phyloP scores from a whole-genome alignment of 2,329 filamentous ascomycete species.

The Cladophialophora chaetospira region DNA sequence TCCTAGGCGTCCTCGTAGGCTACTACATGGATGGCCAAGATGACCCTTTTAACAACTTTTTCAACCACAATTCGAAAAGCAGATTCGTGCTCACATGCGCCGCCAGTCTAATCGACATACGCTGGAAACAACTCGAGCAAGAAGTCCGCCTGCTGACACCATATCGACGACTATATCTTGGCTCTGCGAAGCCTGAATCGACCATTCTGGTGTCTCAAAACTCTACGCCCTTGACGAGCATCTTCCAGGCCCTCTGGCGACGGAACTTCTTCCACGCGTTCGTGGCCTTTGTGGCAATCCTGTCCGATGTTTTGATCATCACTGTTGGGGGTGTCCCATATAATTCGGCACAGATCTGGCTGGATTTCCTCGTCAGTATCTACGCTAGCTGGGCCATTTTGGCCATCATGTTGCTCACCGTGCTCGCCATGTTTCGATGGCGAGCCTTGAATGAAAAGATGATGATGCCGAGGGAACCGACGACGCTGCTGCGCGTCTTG shows the following conservation, averaged over 20 bases:
- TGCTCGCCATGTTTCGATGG: constrained; percentile 20
- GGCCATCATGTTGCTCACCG: constrained; percentile 13
- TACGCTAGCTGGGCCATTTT: constrained; percentile 21
- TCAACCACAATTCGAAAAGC: too few species aligned
- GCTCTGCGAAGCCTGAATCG: too few species aligned
- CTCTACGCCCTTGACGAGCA: too few species aligned
- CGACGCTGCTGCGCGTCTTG: constrained; percentile 19
- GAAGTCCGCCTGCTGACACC: too few species aligned
- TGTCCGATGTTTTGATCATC: constrained; percentile 28
- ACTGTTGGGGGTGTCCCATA: constrained; percentile 24
- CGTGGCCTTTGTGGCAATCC: constrained; percentile 18
- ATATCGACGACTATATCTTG: too few species aligned
- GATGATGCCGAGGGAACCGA: constrained; percentile 20
- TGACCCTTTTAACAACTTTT: too few species aligned
- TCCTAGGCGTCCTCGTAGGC: too few species aligned
- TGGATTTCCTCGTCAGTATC: constrained; percentile 14
- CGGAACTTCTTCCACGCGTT: constrained; percentile 22
- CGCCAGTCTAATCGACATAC: too few species aligned
- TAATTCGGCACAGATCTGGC: constrained; percentile 16
- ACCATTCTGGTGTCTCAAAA: too few species aligned
- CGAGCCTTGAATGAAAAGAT: constrained; percentile 12
- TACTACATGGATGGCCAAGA: too few species aligned
- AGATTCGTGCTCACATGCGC: too few species aligned
- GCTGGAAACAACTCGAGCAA: too few species aligned
- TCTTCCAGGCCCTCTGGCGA: constrained; percentile 11